Evolutionary conservation across 345 rosid species (phyloP), one percentile per base, ranked within the genome.

Genomic region (Theobroma cacao): DNA sequence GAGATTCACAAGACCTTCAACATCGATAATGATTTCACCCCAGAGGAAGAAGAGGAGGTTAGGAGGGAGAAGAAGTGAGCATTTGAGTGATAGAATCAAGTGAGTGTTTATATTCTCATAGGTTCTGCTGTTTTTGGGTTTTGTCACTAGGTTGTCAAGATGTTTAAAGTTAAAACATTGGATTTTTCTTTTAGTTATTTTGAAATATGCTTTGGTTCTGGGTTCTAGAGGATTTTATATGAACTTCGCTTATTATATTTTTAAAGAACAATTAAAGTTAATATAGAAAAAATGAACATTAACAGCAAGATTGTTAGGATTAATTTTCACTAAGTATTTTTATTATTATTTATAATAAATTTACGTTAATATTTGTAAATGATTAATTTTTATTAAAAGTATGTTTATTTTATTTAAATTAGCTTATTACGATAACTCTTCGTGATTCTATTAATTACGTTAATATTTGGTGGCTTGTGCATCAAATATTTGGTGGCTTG

Each of bases 21-120:
- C 88, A 89, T 91, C 86, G 82, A 82, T 77, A 87, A 87, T 31
- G 88, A 87, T 26, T 87, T 91, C 83, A 82, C 89, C 6, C 87
- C 86, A 0, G 91, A 88, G 79, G 93, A 90, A 71, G 93, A 90
- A 22, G 89, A 87, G 41, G 87, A 90, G 80, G 85, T 90, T 7
- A 84, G 87, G 75, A 85, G 88, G 77, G 92, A 90, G 82, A 90
- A 87, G 34, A 89, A 85, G 43, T 90, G 95, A 92, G 93, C 93
- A n/a, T 91, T 88, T 47, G 89, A 90, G 78, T 91, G 81, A 88
- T 67, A 4, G 34, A 11, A 60, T 40, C 8, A 60, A 43, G 22
- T 45, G 70, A 26, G 11, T 58, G 62, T 58, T 33, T 15, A 58
- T 58, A 58, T 58, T 24, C 24, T 26, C 62, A 22, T 47, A 45